phyloP scores from a whole-genome alignment of 768 basidiomycete genomes.

The Boletus vinaceobasis region DNA sequence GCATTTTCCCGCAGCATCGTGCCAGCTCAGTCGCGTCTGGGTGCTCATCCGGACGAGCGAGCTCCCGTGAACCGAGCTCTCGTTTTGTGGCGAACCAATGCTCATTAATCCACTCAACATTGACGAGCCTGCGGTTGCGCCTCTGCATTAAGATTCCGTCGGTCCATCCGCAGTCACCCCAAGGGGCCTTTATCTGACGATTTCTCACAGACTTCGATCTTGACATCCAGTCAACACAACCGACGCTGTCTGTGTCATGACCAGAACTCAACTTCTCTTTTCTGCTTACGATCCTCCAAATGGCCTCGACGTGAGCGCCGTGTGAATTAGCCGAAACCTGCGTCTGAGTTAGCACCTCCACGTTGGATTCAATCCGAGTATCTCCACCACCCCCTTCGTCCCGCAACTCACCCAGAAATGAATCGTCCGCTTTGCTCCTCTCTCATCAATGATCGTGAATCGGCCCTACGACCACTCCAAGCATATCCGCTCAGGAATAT shows the following conservation, averaged over 20 bases:
- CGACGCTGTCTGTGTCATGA: not conserved
- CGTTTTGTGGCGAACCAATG: not conserved
- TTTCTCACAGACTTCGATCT: constrained; percentile 14
- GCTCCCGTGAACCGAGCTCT: constrained; percentile 1
- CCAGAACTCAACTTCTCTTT: constrained; percentile 5
- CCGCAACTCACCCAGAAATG: constrained; percentile 4
- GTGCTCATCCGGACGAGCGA: not conserved
- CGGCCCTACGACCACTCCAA: too few species aligned
- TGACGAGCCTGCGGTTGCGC: too few species aligned
- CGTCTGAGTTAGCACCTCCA: constrained; percentile 2
- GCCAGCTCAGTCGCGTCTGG: constrained; percentile 4
- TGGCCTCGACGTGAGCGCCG: not conserved
- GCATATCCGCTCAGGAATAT: too few species aligned
- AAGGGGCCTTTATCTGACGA: not conserved
- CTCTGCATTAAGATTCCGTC: too few species aligned
- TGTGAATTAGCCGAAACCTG: not conserved
- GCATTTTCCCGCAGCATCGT: not conserved
- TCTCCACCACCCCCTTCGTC: not conserved
- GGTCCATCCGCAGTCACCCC: not conserved
- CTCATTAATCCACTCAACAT: too few species aligned
- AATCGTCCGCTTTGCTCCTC: not conserved
- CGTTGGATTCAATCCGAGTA: constrained; percentile 18
- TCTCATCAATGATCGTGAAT: constrained; percentile 17
- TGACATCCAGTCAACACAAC: not conserved
- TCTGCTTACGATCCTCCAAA: constrained; percentile 19